Base-by-base conservation (phyloP, 495 filamentous ascomycete genomes). In the Pyrenopolyporus hunteri region DNA sequence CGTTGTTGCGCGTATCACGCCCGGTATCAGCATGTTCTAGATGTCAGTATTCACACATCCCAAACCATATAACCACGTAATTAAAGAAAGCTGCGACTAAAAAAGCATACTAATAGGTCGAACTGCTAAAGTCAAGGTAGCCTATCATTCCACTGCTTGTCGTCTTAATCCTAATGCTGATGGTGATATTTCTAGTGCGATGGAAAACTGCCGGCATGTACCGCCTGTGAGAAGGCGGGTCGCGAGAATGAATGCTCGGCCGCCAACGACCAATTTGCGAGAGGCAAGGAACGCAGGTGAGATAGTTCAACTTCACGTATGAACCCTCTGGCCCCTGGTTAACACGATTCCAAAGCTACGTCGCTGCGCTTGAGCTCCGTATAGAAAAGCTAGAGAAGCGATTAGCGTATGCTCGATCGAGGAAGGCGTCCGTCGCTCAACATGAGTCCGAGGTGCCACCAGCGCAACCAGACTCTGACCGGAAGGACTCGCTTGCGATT, bases 1-100 rank as follows among this genome's bases (percentile, higher is more conserved):
- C 93, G 17, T 74, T 93, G 51, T 80, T 98, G 59, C 88, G 90
- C 71, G 93, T 98, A 43, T 93, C 89, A 68, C 84, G 93, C 44
- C 92, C 93, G 4, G 92, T 97, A 29, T 92, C 91, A 53, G 93
- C 93, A 4, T 98, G 93, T 74, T 91, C 90, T 46, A 86, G 90
- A 81, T 98, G 93, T 83, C 55, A 78, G 79, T 73, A 33, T 13
- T 47, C 28, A 31, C 37, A 13, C 29, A 29, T 46, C n/a, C 23
- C 3, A 44, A 11, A 46, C 6, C 25, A 5, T n/a, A 16, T 19
- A n/a, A n/a, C n/a, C n/a, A 33, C 48, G 55, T 59, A 23, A 7
- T 14, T 57, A 39, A 19, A 56, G 51, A 60, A 40, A 11, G 40
- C 16, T 32, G 19, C 22, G 17, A 58, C 69, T 75, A 62, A 72